Conservation (phyloP, 2,329 filamentous ascomycete genomes). For the Madurella mycetomatis region DNA sequence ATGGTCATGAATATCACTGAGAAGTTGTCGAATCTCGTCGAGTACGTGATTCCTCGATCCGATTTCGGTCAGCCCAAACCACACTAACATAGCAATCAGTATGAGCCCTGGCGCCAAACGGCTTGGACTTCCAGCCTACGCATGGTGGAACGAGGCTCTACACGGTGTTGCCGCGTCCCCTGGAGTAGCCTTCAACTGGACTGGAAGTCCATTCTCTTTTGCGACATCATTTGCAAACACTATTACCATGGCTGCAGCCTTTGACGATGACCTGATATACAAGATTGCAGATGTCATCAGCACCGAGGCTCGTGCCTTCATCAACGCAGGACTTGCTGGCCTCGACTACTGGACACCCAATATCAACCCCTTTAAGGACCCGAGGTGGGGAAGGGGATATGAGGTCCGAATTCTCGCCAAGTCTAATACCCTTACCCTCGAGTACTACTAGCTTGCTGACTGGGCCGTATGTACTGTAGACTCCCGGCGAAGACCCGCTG, state of each 20-base stretch:
- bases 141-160: constrained; percentile 55
- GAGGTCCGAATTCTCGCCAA: constrained; percentile 37
- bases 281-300: constrained; percentile 51
- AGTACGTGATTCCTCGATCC: constrained; percentile 11
- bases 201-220: constrained; percentile 48
- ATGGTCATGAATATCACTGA: constrained; percentile 21
- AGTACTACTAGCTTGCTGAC: background rate
- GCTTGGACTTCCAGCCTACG: constrained; percentile 52
- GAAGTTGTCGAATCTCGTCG: constrained; percentile 25
- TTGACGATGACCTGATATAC: constrained; percentile 58
- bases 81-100: constrained; percentile 8
- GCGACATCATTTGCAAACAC: constrained; percentile 64
- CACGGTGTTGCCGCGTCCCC: constrained; percentile 51
- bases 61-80: background rate
- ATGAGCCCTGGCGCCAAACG: constrained; percentile 44
- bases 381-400: constrained; percentile 57
- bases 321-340: constrained; percentile 52
- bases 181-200: constrained; percentile 50
- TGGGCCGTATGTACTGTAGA: constrained; percentile 11
- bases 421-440: constrained; percentile 11
- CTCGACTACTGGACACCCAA: constrained; percentile 63
- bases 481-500: constrained; percentile 30
- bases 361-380: constrained; percentile 62
- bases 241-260: constrained; percentile 57
- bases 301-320: constrained; percentile 62